phyloP scores from a whole-genome alignment of 2,329 filamentous ascomycete genomes.

The Neofusicoccum umdonicola region DNA sequence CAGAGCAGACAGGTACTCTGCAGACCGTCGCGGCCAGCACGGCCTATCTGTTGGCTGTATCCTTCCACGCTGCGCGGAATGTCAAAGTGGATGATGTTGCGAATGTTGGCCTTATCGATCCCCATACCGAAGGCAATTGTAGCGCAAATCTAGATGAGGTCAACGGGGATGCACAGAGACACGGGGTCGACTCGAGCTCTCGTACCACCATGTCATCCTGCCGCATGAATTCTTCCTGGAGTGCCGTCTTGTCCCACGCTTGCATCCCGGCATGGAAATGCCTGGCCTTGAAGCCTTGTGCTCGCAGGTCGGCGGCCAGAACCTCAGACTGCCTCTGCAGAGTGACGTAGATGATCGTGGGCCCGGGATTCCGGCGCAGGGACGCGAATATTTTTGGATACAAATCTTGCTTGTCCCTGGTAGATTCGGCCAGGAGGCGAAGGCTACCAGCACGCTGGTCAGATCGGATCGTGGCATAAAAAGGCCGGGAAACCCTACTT shows the following conservation, averaged over 20 bases:
- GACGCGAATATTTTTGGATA: slow-evolving; percentile 49
- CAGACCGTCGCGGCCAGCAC: slow-evolving; percentile 55
- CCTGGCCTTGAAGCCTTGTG: slow-evolving; percentile 42
- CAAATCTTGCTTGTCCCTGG: slow-evolving; percentile 45
- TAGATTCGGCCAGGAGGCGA: slow-evolving; percentile 51
- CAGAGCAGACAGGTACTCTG: slow-evolving; percentile 58
- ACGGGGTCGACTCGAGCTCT: neutral
- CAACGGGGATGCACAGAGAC: neutral
- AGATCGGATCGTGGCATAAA: slow-evolving; percentile 24
- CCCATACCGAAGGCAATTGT: slow-evolving; percentile 63
- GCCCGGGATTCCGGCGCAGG: slow-evolving; percentile 50
- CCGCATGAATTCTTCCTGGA: slow-evolving; percentile 55
- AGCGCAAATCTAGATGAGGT: slow-evolving; percentile 40
- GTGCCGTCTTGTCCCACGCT: slow-evolving; percentile 41
- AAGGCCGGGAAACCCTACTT: slow-evolving; percentile 38
- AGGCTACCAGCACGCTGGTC: slow-evolving; percentile 29
- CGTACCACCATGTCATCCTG: slow-evolving; percentile 40
- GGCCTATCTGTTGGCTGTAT: slow-evolving; percentile 58
- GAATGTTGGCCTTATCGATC: slow-evolving; percentile 56
- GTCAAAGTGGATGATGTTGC: slow-evolving; percentile 56
- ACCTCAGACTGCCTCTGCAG: slow-evolving; percentile 53
- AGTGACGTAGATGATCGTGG: slow-evolving; percentile 62
- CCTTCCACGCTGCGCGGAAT: slow-evolving; percentile 54
- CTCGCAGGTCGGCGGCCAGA: slow-evolving; percentile 40
- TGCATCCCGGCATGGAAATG: slow-evolving; percentile 55